phyloP scores from a whole-genome alignment of 257 asterid genomes.

The Hygrophila difformis region DNA sequence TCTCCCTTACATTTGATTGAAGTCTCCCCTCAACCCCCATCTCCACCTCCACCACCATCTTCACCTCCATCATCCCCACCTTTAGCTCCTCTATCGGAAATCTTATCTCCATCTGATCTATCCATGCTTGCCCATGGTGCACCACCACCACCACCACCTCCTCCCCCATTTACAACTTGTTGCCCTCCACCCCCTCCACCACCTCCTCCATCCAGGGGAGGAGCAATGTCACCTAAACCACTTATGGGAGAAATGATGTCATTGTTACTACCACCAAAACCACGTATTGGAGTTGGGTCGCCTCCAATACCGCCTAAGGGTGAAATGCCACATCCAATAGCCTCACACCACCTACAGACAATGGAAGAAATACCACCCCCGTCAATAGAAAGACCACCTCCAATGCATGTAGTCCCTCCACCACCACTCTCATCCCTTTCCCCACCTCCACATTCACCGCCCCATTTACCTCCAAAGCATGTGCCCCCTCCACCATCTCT shows the following conservation, averaged over 20 bases:
- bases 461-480: slow-evolving; percentile 12
- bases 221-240: not conserved
- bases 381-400: too few species aligned
- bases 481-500: slow-evolving; percentile 23
- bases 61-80: slow-evolving; percentile 19
- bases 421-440: slow-evolving; percentile 14
- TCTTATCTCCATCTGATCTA: not conserved
- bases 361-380: too few species aligned
- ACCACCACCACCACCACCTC: slow-evolving; percentile 18
- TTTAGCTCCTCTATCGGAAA: not conserved
- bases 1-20: not conserved
- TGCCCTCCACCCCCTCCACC: slow-evolving; percentile 20
- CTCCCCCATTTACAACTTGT: not conserved
- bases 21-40: not conserved
- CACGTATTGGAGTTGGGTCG: too few species aligned
- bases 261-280: too few species aligned
- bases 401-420: slow-evolving; percentile 9
- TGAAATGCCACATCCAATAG: too few species aligned
- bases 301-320: too few species aligned
- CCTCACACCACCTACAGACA: too few species aligned
- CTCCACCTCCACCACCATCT: slow-evolving; percentile 15
- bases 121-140: too few species aligned
- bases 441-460: slow-evolving; percentile 14
- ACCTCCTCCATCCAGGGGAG: slow-evolving; percentile 15
- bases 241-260: too few species aligned